Evolutionary conservation across 2,329 filamentous ascomycete genomes (phyloP), one percentile per base, ranked within the genome.

Genomic region (Cytospora chrysosperma): DNA sequence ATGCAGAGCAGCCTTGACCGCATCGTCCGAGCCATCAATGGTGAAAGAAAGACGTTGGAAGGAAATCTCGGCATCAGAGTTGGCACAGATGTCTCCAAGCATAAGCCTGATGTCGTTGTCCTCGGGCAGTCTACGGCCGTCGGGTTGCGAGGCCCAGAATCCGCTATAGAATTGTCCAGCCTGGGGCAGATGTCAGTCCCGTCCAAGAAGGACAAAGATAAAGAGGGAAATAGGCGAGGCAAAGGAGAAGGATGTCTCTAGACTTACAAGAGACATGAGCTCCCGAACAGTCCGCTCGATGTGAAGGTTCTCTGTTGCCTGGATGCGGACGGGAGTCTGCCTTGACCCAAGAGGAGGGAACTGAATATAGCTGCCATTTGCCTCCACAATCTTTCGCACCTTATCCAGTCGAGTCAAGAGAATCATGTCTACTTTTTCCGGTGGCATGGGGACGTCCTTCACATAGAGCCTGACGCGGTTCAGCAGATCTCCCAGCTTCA

Each of bases 121-220:
- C 80, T 82, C 74, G 75, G 89, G 81, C 72, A 85, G 72, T 71
- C 83, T 78, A 70, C 83, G 76, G 67, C 86, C 81, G 66, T 95
- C 91, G 17, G 88, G 85, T 71, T 92, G 88, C 72, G 93, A 89
- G 85, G 92, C 96, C 94, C 95, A 99, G 13, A 92, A 93, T 26
- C 93, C 93, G 73, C 92, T 95, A 78, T 99, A 99, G 76, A 98
- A 99, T 78, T 99, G 95, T 40, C 94, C 93, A 68, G 93, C 93
- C 90, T 93, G 68, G 15, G 50, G 21, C 56, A 24, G 26, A 26
- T 50, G 70, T 75, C 69, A 76, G 72, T 27, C 4, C 34, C 8
- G 17, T 30, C 17, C 52, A 32, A 53, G 43, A 60, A 67, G 56
- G 8, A 19, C 26, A 37, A 61, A 34, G 9, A 17, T n/a, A n/a